Percentiles rank a stretch among this genome's conserved stretches.
These are phyloP conservation scores for Neurospora tetraspora DNA, from an alignment of 495 filamentous ascomycete genomes.

Conservation along the genomic window DNA sequence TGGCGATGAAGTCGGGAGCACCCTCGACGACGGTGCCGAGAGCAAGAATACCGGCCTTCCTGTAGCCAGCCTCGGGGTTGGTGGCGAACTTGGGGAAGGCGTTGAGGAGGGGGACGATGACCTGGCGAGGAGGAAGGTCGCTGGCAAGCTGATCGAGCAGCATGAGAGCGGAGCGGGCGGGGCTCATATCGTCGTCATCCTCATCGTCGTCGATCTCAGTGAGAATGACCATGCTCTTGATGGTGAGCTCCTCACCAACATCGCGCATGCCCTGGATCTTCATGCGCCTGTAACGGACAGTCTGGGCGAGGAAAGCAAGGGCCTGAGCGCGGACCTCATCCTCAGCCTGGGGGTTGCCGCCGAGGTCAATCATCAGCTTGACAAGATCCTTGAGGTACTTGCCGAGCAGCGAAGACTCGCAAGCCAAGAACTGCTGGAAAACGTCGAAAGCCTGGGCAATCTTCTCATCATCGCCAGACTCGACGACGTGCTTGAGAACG, in stretches of 20 bases:
- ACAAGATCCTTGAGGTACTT: slow-evolving; percentile 83
- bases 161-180: slow-evolving; percentile 73
- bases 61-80: slow-evolving; percentile 59
- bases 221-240: slow-evolving; percentile 74
- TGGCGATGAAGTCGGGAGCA: slow-evolving; percentile 89
- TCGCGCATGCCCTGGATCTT: slow-evolving; percentile 77
- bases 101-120: slow-evolving; percentile 85
- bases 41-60: slow-evolving; percentile 83
- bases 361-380: slow-evolving; percentile 86
- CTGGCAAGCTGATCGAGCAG: slow-evolving; percentile 81
- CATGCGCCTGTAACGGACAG: slow-evolving; percentile 81
- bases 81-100: slow-evolving; percentile 71
- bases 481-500: slow-evolving; percentile 74
- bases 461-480: slow-evolving; percentile 71
- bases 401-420: slow-evolving; percentile 73
- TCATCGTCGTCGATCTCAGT: slow-evolving; percentile 79
- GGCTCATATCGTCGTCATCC: slow-evolving; percentile 88
- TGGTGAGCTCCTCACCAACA: slow-evolving; percentile 76
- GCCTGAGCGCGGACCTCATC: slow-evolving; percentile 85
- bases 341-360: slow-evolving; percentile 59
- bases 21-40: slow-evolving; percentile 93
- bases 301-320: slow-evolving; percentile 87
- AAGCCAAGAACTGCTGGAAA: slow-evolving; percentile 90
- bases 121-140: slow-evolving; percentile 84
- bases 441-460: slow-evolving; percentile 88